A percentile compares a stretch with the other conserved stretches of the same genome.
Conservation (phyloP, 306 rosid genomes). For the Castanea sativa region DNA sequence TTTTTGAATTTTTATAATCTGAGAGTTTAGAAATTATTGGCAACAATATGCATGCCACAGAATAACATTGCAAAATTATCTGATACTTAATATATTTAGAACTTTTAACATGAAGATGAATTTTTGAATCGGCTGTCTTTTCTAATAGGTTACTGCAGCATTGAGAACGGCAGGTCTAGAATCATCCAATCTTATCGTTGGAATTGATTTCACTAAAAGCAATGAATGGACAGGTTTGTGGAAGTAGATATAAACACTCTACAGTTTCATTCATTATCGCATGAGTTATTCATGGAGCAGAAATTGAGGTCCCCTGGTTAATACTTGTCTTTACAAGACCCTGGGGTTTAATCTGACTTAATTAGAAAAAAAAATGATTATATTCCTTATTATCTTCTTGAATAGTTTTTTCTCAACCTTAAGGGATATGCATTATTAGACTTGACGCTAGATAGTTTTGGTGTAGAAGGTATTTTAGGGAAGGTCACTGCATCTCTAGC, state of each 20-base stretch:
- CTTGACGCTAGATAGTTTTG: background rate
- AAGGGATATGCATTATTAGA: background rate
- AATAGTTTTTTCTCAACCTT: background rate
- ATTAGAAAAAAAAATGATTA: background rate
- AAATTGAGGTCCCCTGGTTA: background rate
- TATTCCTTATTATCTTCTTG: background rate
- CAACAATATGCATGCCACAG: background rate
- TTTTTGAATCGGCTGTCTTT: background rate
- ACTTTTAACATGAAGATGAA: background rate
- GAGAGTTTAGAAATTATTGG: background rate
- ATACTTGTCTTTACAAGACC: background rate
- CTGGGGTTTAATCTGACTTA: background rate
- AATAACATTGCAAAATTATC: background rate
- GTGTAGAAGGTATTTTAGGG: background rate
- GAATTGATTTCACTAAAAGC: constrained; percentile 92
- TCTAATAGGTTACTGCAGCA: constrained; percentile 60
- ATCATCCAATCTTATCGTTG: constrained; percentile 86
- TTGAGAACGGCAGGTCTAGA: constrained; percentile 81
- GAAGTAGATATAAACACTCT: constrained; percentile 1
- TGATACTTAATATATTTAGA: background rate
- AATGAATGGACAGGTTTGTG: constrained; percentile 91
- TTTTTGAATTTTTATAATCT: no score
- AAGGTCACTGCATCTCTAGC: background rate
- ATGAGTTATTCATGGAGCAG: background rate
- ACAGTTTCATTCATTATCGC: background rate